These are phyloP conservation scores for Boletus semigastroideus DNA, from an alignment of 1,284 basidiomycete species.

Conservation along the genomic window DNA sequence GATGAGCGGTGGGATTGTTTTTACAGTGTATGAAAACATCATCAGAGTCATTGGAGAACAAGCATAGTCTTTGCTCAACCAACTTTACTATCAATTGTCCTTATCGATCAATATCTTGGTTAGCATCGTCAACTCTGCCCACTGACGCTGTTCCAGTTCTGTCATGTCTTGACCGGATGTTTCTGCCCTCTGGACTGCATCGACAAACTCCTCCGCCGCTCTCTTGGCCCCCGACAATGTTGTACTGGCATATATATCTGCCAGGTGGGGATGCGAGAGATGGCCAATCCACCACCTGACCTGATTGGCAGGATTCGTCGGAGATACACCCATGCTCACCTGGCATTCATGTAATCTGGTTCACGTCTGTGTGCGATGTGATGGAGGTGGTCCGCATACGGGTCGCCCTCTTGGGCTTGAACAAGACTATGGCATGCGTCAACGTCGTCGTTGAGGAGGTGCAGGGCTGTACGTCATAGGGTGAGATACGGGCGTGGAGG, in stretches of 20 bases:
- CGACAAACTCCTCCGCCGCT: constrained; percentile 15
- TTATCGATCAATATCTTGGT: constrained; percentile 17
- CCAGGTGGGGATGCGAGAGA: constrained; percentile 20
- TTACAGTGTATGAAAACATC: constrained; percentile 88
- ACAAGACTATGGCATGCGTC: constrained; percentile 26
- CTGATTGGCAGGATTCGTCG: background rate
- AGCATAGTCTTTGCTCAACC: constrained; percentile 2
- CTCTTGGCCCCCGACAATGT: constrained; percentile 14
- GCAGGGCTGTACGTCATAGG: constrained; percentile 15
- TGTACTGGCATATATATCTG: constrained; percentile 13
- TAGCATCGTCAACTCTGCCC: constrained; percentile 30
- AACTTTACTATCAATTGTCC: background rate
- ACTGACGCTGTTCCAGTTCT: constrained; percentile 23
- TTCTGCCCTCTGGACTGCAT: constrained; percentile 12
- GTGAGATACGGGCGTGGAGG: background rate
- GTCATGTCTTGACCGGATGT: constrained; percentile 7
- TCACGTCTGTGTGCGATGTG: constrained; percentile 29
- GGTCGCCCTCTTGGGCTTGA: constrained; percentile 27
- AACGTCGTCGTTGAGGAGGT: constrained; percentile 34
- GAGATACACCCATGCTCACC: constrained; percentile 13
- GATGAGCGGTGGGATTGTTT: constrained; percentile 94
- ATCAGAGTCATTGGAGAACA: constrained; percentile 47
- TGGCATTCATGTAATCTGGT: constrained; percentile 26
- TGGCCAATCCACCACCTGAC: constrained; percentile 22
- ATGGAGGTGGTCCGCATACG: constrained; percentile 28